Evolutionary conservation across 2,329 filamentous ascomycete species (phyloP), one percentile per base, ranked within the genome.

Genomic region (Decorospora gaudefroyi): DNA sequence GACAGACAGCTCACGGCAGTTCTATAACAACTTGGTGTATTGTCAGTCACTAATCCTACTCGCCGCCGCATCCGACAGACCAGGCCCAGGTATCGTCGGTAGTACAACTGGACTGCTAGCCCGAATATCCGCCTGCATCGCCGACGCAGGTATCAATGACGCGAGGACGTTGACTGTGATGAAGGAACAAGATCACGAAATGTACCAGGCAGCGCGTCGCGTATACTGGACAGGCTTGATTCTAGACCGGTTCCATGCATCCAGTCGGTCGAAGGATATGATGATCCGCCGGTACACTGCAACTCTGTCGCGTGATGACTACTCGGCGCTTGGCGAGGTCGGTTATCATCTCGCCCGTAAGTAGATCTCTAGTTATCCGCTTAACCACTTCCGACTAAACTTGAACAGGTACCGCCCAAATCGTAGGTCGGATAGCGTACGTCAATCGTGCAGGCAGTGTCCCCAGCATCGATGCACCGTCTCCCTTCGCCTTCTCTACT

Each of bases 141-240:
- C 51, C 31, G 62, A 66, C 22, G 46, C 59, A 17, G 65, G 64
- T 4, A 46, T 70, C 21, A 68, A 70, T 29, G 63, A 68, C 44
- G 41, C 56, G 3, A 61, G 62, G 22, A 53, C 55, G 1, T 34
- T 69, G 12, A 41, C 40, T 9, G 35, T 36, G 10, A 33, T 69
- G 6, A 61, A 62, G 32, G 61, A 68, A 8, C 65, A 68, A 33
- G 64, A 68, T 23, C 42, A 48, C 18, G 66, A 70, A 12, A 32
- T 51, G 6, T 67, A 59, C 18, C 55, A 67, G 6, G 52, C 58
- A 15, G 55, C 65, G 19, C 62, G 69, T 2, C 67, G 67, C 33
- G 57, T 68, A 2, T 71, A 69, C 39, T 70, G 67, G 67, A 55
- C 63, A 23, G 53, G 65, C 1, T 62, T 71, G 35, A 68, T 69